Percentiles rank a stretch among this genome's conserved stretches.
Conservation (phyloP, 2,329 filamentous ascomycete species). For the Aureobasidium sp. region DNA sequence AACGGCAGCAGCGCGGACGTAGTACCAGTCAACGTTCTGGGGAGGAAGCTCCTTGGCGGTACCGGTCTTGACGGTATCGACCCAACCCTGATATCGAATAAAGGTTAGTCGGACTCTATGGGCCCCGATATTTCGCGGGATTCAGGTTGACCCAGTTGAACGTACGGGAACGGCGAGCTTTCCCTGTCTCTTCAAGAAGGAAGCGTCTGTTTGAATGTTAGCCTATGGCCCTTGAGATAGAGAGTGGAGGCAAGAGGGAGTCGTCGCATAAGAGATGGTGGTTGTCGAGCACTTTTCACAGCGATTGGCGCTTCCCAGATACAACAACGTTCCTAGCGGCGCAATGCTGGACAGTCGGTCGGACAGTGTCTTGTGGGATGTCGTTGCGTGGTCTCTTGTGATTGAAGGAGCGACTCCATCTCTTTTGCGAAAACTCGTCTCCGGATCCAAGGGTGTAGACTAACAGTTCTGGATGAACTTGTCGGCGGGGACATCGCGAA, state of each 20-base stretch:
- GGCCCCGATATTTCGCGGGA: background rate
- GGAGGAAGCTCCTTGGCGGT: constrained; percentile 94
- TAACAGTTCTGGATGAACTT: constrained; percentile 77
- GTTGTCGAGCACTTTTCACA: background rate
- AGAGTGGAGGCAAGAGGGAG: background rate
- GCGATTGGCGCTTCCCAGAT: background rate
- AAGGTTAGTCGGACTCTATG: background rate
- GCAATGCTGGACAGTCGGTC: background rate
- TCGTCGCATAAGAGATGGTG: background rate
- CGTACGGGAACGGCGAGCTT: constrained; percentile 68
- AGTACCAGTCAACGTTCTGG: constrained; percentile 97
- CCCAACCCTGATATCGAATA: constrained; percentile 60
- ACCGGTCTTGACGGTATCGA: constrained; percentile 99
- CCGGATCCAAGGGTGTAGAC: background rate
- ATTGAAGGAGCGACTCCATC: background rate
- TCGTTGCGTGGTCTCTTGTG: background rate
- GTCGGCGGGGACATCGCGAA: constrained; percentile 45
- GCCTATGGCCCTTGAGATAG: background rate
- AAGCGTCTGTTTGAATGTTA: constrained; percentile 40
- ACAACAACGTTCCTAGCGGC: background rate
- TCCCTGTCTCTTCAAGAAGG: constrained; percentile 89
- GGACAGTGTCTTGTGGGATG: background rate
- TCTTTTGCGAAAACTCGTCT: constrained; percentile 6
- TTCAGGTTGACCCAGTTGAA: background rate
- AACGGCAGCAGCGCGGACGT: constrained; percentile 82